A percentile compares a stretch with the other conserved stretches of the same genome.
phyloP scores from a whole-genome alignment of 805 yeast species.

The Kodamaea laetipori region DNA sequence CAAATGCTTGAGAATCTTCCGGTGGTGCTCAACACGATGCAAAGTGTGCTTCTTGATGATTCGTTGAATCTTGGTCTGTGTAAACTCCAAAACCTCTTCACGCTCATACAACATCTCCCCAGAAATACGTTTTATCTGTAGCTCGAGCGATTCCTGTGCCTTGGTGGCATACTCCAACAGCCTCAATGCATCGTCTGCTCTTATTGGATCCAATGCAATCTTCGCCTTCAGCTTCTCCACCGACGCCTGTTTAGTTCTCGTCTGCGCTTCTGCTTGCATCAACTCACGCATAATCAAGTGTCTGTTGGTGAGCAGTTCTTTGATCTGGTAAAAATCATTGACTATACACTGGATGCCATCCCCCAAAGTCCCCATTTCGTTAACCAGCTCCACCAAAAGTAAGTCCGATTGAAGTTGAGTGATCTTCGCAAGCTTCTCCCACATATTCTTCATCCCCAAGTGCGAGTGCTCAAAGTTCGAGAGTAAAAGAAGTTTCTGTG shows the following conservation, averaged over 20 bases:
- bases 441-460: conserved; percentile 72
- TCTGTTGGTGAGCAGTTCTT: conserved; percentile 90
- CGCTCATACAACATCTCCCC: conserved; percentile 82
- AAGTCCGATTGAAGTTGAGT: conserved; percentile 73
- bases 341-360: conserved; percentile 69
- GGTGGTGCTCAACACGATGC: conserved; percentile 80
- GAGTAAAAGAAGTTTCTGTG: conserved; percentile 42
- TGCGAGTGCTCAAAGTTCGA: conserved; percentile 50
- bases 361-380: conserved; percentile 72
- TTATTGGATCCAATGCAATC: conserved; percentile 78
- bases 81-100: conserved; percentile 55
- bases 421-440: conserved; percentile 76
- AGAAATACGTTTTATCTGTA: conserved; percentile 78
- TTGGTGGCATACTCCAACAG: conserved; percentile 76
- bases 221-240: conserved; percentile 73
- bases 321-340: conserved; percentile 80
- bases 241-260: conserved; percentile 67
- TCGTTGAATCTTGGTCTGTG: conserved; percentile 56
- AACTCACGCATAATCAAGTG: conserved; percentile 91
- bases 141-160: conserved; percentile 72
- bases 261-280: conserved; percentile 71
- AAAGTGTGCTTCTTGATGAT: conserved; percentile 62
- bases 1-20: conserved; percentile 73
- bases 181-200: conserved; percentile 86
- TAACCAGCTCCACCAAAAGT: conserved; percentile 67